Conservation (phyloP, 495 filamentous ascomycete genomes). For the Pseudotulostoma volvatum region DNA sequence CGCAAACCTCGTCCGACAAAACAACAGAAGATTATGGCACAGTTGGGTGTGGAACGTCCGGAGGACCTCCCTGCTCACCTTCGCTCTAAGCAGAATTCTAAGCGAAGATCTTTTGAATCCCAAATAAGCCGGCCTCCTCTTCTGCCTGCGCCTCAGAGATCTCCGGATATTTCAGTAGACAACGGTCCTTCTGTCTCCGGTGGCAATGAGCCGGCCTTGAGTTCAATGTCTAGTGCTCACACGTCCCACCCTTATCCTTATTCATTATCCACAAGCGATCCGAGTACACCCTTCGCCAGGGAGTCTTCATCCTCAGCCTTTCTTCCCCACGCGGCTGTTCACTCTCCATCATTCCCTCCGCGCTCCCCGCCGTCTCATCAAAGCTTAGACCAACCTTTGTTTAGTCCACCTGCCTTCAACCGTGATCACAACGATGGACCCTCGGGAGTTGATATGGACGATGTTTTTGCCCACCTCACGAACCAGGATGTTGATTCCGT, state of each 20-base stretch:
- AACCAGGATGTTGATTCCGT: constrained; percentile 29
- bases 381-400: constrained; percentile 23
- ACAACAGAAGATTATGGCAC: constrained; percentile 84
- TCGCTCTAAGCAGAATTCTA: constrained; percentile 54
- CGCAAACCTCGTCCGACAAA: constrained; percentile 95
- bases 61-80: constrained; percentile 75
- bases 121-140: constrained; percentile 16
- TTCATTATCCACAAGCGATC: constrained; percentile 21
- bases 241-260: constrained; percentile 22
- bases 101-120: constrained; percentile 27
- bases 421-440: constrained; percentile 14
- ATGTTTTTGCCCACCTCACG: constrained; percentile 32
- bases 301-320: constrained; percentile 21
- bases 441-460: constrained; percentile 18
- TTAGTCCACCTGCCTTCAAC: constrained; percentile 23
- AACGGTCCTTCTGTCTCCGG: constrained; percentile 9
- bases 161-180: constrained; percentile 13
- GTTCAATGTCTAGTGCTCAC: constrained; percentile 19
- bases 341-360: constrained; percentile 27
- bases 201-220: constrained; percentile 20
- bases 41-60: constrained; percentile 69
- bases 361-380: constrained; percentile 24
- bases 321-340: constrained; percentile 20
- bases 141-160: neutral
- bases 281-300: constrained; percentile 23